These are phyloP conservation scores for Solanum hybrid DNA, from an alignment of 305 asterid genomes.

Conservation along the genomic window DNA sequence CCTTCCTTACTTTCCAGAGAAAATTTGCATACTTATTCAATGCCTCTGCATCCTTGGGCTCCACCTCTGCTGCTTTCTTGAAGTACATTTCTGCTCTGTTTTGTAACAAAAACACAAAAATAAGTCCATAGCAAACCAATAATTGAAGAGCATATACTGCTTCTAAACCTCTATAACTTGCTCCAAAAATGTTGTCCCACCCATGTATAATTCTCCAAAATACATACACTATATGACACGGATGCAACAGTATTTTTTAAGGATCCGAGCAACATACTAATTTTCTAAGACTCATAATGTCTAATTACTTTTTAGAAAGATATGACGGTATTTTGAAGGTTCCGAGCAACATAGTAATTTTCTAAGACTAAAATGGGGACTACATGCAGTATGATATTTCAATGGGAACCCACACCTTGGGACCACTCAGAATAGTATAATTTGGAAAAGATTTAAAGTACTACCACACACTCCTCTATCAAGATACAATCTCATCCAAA, in stretches of 20 bases:
- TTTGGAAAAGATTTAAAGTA: conserved; percentile 2
- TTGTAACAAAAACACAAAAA: conserved; percentile 1
- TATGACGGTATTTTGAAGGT: neutral
- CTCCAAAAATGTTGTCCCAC: neutral
- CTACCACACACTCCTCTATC: conserved; percentile 50
- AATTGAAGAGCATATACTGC: neutral
- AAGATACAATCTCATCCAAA: conserved; percentile 15
- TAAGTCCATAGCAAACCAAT: neutral
- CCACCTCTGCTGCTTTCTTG: conserved; percentile 59
- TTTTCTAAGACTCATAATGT: neutral
- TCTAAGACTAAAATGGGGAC: neutral
- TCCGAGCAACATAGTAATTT: neutral
- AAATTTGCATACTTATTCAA: conserved; percentile 73
- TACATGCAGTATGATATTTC: neutral
- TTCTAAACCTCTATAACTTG: neutral
- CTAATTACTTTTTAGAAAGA: neutral
- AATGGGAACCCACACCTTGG: neutral
- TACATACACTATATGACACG: neutral
- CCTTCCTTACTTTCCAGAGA: conserved; percentile 65
- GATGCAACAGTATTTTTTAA: neutral
- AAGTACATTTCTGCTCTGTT: conserved; percentile 90
- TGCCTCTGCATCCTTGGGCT: conserved; percentile 91
- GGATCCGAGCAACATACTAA: neutral
- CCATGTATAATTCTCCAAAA: neutral
- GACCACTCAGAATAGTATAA: neutral